Evolutionary conservation across 768 basidiomycete species (phyloP).

Genomic region (Mycena haematopus): DNA sequence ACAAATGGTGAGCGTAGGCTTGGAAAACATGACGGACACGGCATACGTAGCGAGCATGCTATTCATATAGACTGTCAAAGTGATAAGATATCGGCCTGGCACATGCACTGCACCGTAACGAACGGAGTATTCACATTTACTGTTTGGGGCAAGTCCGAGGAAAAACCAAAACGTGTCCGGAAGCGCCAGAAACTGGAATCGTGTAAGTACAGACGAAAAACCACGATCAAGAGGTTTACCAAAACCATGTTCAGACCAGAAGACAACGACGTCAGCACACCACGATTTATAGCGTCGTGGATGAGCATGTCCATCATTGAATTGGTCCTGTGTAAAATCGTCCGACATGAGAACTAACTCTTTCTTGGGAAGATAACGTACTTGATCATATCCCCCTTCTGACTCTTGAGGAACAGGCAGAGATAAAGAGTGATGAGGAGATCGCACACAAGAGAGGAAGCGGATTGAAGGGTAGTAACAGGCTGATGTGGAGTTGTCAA

Average conservation of each 20-base stretch:
- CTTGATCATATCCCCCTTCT: constrained; percentile 22
- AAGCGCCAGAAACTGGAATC: constrained; percentile 19
- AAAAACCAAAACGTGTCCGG: constrained; percentile 29
- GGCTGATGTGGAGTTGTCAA: neutral
- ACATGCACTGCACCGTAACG: neutral
- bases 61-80: constrained; percentile 3
- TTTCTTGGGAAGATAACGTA: neutral
- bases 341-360: neutral
- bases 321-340: constrained; percentile 12
- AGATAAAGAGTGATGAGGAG: constrained; percentile 12
- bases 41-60: constrained; percentile 6
- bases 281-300: constrained; percentile 25
- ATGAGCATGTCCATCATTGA: constrained; percentile 23
- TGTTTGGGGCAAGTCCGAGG: constrained; percentile 22
- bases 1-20: neutral
- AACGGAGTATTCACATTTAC: constrained; percentile 15
- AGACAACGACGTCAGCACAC: constrained; percentile 23
- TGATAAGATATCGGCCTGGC: neutral
- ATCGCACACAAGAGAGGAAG: constrained; percentile 20
- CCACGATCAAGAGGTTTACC: neutral
- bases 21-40: neutral
- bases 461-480: constrained; percentile 23
- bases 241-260: constrained; percentile 21
- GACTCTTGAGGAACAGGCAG: constrained; percentile 16
- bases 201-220: neutral